Evolutionary conservation across 352 stramenopile genomes (phyloP).

Genomic region (Phytophthora citrophthora): DNA sequence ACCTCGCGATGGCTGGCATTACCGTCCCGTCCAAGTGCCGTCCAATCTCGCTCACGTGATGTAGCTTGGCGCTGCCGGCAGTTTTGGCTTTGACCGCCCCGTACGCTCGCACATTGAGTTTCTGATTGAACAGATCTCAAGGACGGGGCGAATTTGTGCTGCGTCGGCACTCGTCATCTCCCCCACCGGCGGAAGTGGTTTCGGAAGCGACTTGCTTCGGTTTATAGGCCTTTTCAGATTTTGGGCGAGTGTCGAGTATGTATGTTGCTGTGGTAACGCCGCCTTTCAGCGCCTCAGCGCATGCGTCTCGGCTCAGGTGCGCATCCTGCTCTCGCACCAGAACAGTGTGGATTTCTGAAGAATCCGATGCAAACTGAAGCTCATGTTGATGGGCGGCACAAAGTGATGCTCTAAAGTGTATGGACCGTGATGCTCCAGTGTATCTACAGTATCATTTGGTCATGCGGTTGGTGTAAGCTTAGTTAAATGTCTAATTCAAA

Average conservation of each 20-base stretch:
- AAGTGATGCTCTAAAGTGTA: neutral
- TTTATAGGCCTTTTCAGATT: neutral
- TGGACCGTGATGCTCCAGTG: conserved; percentile 3
- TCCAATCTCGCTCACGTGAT: conserved; percentile 23
- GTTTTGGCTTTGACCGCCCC: conserved; percentile 5
- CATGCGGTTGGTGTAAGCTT: no score
- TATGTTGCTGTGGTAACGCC: neutral
- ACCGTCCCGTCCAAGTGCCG: conserved; percentile 11
- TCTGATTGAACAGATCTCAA: conserved; percentile 27
- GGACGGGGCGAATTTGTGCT: conserved; percentile 7
- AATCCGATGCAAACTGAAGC: conserved; percentile 1
- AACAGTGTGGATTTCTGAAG: neutral
- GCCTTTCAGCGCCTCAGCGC: conserved; percentile 5
- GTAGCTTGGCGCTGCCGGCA: neutral
- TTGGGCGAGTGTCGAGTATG: no score
- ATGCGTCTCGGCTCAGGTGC: conserved; percentile 5
- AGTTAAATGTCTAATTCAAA: neutral
- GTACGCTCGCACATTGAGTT: conserved; percentile 34
- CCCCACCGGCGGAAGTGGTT: conserved; percentile 12
- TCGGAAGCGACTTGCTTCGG: neutral
- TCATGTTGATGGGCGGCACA: neutral
- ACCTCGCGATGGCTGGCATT: neutral
- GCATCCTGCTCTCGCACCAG: conserved; percentile 12
- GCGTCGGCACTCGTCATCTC: conserved; percentile 12
- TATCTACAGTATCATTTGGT: neutral